Evolutionary conservation across 2,329 filamentous ascomycete species (phyloP), one percentile per base, ranked within the genome.

Genomic region (Chaetomiaceae sp.): DNA sequence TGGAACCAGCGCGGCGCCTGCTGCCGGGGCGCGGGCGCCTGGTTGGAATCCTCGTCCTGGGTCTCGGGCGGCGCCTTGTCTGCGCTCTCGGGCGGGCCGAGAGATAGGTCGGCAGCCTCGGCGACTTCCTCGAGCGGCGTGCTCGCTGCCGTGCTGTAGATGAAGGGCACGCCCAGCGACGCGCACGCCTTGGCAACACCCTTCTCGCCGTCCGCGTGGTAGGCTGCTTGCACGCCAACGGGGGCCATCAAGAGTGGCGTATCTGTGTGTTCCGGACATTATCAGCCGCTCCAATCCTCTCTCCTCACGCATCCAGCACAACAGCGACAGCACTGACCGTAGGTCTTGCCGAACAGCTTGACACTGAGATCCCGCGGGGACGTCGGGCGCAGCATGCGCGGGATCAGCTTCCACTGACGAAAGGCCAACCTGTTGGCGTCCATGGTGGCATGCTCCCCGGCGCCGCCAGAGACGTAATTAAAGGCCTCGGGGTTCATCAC

Each of bases 71-170:
- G 22, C 22, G n/a, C n/a, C n/a, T n/a, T n/a, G n/a, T n/a, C n/a
- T n/a, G n/a, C n/a, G n/a, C n/a, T n/a, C n/a, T 24, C 22, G 22
- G 22, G 34, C 18, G 35, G 12, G 8, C 11, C 15, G 37, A 46
- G 12, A 30, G 43, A 46, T 18, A 19, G 22, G 24, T 42, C 38
- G n/a, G 74, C 79, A 0, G 78, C 79, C 7, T 68, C 58, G 0
- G 79, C 81, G 0, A 86, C 75, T 40, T 87, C 76, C 60, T 87
- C 83, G 48, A 88, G 83, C 1, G 74, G 75, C 26, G 74, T 71
- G 2, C 75, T 69, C 3, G 79, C 1, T 0, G 84, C 83, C 1
- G 84, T 87, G 50, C 76, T 82, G 39, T 87, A 67, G 42, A 80
- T 80, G 62, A 81, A 86, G 0, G 85, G 84, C 0, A 88, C 70